These are phyloP conservation scores for Vaccinium corymbosum DNA, from an alignment of 148 eudicot species.

Conservation along the genomic window DNA sequence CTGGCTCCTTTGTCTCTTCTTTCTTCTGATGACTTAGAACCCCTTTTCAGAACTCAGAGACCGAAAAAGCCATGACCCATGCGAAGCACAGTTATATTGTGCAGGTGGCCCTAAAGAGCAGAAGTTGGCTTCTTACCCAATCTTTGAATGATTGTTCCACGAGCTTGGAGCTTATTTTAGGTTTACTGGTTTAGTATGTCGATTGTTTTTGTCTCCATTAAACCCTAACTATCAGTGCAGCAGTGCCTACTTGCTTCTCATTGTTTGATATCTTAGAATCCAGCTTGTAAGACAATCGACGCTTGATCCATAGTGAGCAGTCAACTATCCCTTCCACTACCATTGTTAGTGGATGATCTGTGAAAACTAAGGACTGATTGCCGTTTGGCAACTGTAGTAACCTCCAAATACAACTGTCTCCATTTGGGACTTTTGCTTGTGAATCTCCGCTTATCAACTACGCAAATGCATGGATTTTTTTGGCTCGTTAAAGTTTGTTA, in stretches of 20 bases:
- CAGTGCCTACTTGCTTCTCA: not conserved
- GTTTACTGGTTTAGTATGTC: not conserved
- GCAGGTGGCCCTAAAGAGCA: not conserved
- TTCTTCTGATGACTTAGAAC: not conserved
- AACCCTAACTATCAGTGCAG: not conserved
- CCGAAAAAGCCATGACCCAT: not conserved
- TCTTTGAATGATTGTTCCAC: not conserved
- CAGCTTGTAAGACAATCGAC: not conserved
- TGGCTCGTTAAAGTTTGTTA: not conserved
- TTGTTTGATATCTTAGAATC: not conserved
- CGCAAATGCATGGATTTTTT: not conserved
- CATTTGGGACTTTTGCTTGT: no score
- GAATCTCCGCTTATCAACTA: no score
- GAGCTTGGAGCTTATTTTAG: not conserved
- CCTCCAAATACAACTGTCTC: no score
- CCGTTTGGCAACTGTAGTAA: not conserved
- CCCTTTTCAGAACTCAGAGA: not conserved
- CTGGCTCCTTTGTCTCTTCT: not conserved
- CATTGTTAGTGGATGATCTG: not conserved
- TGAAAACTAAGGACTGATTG: not conserved
- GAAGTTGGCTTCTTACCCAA: not conserved
- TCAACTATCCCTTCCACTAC: not conserved
- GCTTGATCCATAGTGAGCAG: not conserved
- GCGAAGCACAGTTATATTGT: not conserved
- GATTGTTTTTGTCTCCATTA: not conserved